These are phyloP conservation scores for Trichophyton rubrum DNA, from an alignment of 2,329 filamentous ascomycete species.

Conservation along the genomic window DNA sequence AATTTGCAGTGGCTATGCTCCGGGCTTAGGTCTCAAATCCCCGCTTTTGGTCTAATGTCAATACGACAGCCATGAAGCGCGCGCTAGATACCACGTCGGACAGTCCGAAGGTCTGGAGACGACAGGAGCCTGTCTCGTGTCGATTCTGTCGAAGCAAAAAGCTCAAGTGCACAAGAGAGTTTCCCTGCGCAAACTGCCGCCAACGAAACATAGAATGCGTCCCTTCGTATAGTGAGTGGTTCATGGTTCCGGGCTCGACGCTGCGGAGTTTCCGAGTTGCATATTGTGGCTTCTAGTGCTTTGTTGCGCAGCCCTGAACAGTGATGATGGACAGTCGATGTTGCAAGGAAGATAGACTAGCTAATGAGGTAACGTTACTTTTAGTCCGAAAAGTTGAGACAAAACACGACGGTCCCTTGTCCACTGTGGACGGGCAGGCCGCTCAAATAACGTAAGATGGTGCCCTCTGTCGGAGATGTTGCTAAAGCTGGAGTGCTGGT, in stretches of 20 bases:
- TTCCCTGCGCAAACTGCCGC: constrained; percentile 39
- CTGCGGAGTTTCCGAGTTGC: background rate
- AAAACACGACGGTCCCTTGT: background rate
- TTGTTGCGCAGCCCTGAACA: background rate
- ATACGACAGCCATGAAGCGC: constrained; percentile 1
- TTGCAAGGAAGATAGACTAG: background rate
- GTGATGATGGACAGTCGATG: background rate
- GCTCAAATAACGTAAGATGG: background rate
- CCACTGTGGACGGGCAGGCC: background rate
- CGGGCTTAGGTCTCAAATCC: background rate
- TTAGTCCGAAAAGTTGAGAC: background rate
- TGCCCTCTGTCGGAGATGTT: background rate
- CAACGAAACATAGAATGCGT: background rate
- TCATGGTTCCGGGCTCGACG: background rate
- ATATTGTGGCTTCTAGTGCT: background rate
- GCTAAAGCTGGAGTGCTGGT: too few relatives aligned
- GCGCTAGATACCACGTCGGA: background rate
- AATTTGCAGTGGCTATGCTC: background rate
- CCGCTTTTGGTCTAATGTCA: background rate
- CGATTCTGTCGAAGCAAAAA: constrained; percentile 31
- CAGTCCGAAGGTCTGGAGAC: constrained; percentile 1
- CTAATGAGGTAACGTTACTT: background rate
- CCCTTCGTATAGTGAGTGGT: constrained; percentile 1
- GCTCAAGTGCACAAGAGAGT: constrained; percentile 43
- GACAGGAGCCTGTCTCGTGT: constrained; percentile 26